Conservation (phyloP, 108 stramenopile species). For the Nitzschia putrida region DNA sequence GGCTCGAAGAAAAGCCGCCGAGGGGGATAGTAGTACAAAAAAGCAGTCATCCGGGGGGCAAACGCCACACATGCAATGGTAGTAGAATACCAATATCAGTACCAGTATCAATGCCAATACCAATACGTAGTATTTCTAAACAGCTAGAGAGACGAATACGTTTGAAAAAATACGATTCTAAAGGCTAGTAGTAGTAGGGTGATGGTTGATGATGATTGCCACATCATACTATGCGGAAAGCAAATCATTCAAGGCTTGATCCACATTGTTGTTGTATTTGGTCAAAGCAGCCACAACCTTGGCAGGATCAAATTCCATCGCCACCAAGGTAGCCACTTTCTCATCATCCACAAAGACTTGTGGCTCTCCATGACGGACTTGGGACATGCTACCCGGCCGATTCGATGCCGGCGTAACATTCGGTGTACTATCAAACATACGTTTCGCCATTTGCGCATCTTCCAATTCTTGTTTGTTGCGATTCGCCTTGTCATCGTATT, state of each 20-base stretch:
- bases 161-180: neutral
- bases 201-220: too few relatives aligned
- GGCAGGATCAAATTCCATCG: slow-evolving; percentile 67
- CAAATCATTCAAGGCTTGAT: slow-evolving; percentile 58
- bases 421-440: slow-evolving; percentile 12
- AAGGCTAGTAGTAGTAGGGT: too few relatives aligned
- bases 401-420: neutral
- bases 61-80: too few relatives aligned
- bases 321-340: slow-evolving; percentile 58
- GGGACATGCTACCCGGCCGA: slow-evolving; percentile 1
- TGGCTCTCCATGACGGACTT: slow-evolving; percentile 6
- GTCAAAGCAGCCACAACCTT: slow-evolving; percentile 50
- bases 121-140: too few relatives aligned
- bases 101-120: too few relatives aligned
- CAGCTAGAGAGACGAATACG: neutral
- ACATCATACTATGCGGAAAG: slow-evolving; percentile 22
- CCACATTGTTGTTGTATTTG: slow-evolving; percentile 57
- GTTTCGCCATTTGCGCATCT: slow-evolving; percentile 53
- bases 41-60: too few relatives aligned
- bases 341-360: slow-evolving; percentile 52
- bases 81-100: too few relatives aligned
- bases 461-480: slow-evolving; percentile 42
- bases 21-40: too few relatives aligned
- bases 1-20: too few relatives aligned
- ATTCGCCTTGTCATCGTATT: slow-evolving; percentile 42